A percentile compares a stretch with the other conserved stretches of the same genome.
These are phyloP conservation scores for Thalassiosira pacifica DNA, from an alignment of 352 stramenopile genomes.

Conservation along the genomic window DNA sequence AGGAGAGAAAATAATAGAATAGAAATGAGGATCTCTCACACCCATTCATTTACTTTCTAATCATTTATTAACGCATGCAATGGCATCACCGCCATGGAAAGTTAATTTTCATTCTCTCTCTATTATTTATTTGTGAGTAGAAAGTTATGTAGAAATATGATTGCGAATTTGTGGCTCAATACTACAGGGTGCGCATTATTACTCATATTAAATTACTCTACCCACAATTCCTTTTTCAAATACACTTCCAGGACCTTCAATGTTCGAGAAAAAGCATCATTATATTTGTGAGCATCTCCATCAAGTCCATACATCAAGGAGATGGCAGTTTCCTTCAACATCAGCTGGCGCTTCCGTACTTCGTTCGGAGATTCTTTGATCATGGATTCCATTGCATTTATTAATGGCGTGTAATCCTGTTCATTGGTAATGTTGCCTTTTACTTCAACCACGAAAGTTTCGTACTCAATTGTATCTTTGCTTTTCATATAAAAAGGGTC, in stretches of 20 bases:
- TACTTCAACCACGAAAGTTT: neutral
- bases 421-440: neutral
- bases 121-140: too few species aligned
- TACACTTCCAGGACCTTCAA: neutral
- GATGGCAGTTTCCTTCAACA: neutral
- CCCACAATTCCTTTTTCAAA: neutral
- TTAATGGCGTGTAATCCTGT: neutral
- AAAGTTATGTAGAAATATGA: too few species aligned
- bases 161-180: too few species aligned
- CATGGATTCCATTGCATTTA: neutral
- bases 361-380: neutral
- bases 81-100: too few species aligned
- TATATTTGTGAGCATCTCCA: neutral
- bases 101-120: too few species aligned
- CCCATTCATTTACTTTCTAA: too few species aligned
- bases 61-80: too few species aligned
- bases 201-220: neutral
- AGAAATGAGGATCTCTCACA: too few species aligned
- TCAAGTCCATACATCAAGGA: neutral
- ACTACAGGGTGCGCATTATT: too few species aligned
- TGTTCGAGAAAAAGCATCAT: neutral
- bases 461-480: neutral
- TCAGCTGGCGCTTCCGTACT: neutral
- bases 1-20: too few species aligned
- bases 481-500: neutral